A percentile compares a stretch with the other conserved stretches of the same genome.
Evolutionary conservation across 2,329 filamentous ascomycete genomes (phyloP).

Genomic region (Raffaelea arxii): DNA sequence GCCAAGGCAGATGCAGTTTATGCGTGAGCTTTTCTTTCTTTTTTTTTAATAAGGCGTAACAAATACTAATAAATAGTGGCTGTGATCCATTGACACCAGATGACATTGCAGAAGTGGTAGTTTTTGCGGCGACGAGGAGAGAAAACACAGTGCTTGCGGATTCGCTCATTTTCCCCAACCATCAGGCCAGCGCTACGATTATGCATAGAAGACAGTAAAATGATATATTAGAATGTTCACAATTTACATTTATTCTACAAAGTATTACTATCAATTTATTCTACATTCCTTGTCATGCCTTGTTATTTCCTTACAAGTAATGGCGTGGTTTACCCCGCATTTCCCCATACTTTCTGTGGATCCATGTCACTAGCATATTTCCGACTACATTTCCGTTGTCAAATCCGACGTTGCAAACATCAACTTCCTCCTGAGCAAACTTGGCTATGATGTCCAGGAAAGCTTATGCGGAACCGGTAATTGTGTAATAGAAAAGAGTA

Average conservation of each 20-base stretch:
- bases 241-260: no score
- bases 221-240: no score
- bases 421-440: no score
- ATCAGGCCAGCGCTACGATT: slow-evolving; percentile 48
- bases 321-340: no score
- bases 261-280: no score
- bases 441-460: no score
- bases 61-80: slow-evolving; percentile 35
- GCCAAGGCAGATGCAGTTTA: slow-evolving; percentile 84
- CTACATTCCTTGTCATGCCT: no score
- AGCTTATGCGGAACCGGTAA: no score
- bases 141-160: slow-evolving; percentile 91
- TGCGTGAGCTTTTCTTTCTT: slow-evolving; percentile 40
- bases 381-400: not conserved
- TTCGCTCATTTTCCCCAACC: slow-evolving; percentile 76
- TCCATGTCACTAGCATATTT: no score
- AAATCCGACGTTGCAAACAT: not conserved
- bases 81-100: slow-evolving; percentile 78
- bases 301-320: no score
- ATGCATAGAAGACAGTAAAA: not conserved
- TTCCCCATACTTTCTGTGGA: no score
- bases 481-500: not conserved
- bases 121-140: slow-evolving; percentile 72
- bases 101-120: slow-evolving; percentile 83
- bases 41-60: not conserved